Base-by-base conservation (phyloP, 768 basidiomycete genomes). In the Amanita rimosa region DNA sequence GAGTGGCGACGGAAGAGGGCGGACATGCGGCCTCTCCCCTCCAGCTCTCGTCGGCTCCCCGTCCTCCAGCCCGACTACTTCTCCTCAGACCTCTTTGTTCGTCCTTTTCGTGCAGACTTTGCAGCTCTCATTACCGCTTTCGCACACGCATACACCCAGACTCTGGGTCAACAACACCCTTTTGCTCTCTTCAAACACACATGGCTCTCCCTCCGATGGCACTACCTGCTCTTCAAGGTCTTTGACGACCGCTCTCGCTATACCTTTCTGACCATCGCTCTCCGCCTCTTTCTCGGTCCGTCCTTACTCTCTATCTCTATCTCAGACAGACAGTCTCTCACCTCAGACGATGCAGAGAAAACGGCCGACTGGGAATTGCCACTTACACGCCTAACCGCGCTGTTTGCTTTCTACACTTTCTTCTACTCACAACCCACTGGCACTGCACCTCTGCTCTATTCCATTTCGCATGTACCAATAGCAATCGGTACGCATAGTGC, bases 11-110 rank as follows among this genome's bases (percentile, higher is more conserved):
- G 72, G 53, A 87, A 78, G 49, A 86, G 58, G 39, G 58, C 52
- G 17, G 68, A 53, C 70, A 27, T 27, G 27, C 7, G 27, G 7
- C 75, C 81, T 24, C 70, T 78, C 14, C 78, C 82, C 16, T 77
- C 82, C 17, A 68, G 72, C 11, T 56, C 64, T 43, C 75, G 82
- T 11, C 83, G 86, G 9, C 76, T 80, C 19, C 61, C 81, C 53
- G 64, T 75, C 34, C 64, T 90, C 8, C 87, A 89, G 57, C 85
- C 85, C 1, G 67, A 71, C 16, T 90, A 84, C 62, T 91, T 87
- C 59, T 83, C 85, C 0, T 89, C 86, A 3, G 85, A 84, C 0
- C 58, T 83, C 19, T 91, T 81, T 61, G 77, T 87, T 7, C 64
- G 74, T 16, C 66, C 78, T 11, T 68, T 85, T 17, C 75, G 83